Conservation (phyloP, 768 basidiomycete genomes). For the Neoboletus magnificus region DNA sequence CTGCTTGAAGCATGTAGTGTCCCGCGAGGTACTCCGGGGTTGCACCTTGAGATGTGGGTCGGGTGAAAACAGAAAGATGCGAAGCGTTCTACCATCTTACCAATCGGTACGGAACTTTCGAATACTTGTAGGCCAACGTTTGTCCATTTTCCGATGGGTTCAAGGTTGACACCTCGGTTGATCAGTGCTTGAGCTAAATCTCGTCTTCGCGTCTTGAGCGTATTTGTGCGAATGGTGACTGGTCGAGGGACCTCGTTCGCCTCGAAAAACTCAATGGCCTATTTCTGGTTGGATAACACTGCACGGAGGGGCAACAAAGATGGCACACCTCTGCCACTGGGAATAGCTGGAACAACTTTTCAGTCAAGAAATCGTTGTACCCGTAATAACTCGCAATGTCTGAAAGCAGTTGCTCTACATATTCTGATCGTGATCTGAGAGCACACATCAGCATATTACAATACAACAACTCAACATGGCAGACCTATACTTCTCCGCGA, state of each 20-base stretch:
- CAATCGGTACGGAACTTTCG: conserved; percentile 93
- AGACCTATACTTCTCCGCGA: conserved; percentile 65
- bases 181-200: conserved; percentile 93
- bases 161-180: conserved; percentile 94
- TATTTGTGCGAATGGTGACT: conserved; percentile 97
- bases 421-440: conserved; percentile 81
- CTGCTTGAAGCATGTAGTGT: conserved; percentile 99
- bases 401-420: conserved; percentile 78
- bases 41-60: conserved; percentile 51
- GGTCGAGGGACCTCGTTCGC: conserved; percentile 94
- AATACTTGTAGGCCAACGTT: conserved; percentile 99
- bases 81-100: conserved; percentile 34
- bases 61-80: not conserved
- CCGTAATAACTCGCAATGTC: conserved; percentile 97
- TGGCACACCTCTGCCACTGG: conserved; percentile 78
- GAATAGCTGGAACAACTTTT: conserved; percentile 94
- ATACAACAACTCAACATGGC: conserved; percentile 2
- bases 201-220: conserved; percentile 85
- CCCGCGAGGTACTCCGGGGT: conserved; percentile 99
- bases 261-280: conserved; percentile 99
- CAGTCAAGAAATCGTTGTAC: conserved; percentile 92
- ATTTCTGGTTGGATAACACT: conserved; percentile 2
- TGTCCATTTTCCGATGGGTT: conserved; percentile 99
- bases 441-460: conserved; percentile 4
- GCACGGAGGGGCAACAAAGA: not conserved